phyloP scores from a whole-genome alignment of 192 early-diverging fungal species.

The Entomortierella beljakovae region DNA sequence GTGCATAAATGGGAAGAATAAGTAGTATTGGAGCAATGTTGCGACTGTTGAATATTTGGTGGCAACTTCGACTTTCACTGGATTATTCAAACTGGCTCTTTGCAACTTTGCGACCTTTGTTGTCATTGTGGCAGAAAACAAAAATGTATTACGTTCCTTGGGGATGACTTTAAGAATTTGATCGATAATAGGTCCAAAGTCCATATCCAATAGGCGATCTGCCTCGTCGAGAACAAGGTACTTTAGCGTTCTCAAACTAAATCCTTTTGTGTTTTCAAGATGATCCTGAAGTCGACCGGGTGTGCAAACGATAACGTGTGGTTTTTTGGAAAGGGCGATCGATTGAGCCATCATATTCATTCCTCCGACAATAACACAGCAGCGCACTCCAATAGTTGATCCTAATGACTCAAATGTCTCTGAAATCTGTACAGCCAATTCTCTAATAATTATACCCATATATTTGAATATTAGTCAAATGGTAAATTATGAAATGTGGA shows the following conservation, averaged over 20 bases:
- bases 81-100: slow-evolving; percentile 87
- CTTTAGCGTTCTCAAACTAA: slow-evolving; percentile 90
- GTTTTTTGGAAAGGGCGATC: slow-evolving; percentile 94
- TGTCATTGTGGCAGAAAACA: slow-evolving; percentile 99
- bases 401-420: slow-evolving; percentile 94
- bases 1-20: slow-evolving; percentile 96
- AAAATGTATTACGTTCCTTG: slow-evolving; percentile 89
- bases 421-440: slow-evolving; percentile 95
- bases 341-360: slow-evolving; percentile 98
- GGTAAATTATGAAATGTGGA: neutral
- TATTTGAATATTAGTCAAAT: neutral
- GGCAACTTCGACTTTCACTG: slow-evolving; percentile 96
- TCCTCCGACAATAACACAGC: slow-evolving; percentile 93
- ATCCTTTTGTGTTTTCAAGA: slow-evolving; percentile 98
- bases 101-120: slow-evolving; percentile 98
- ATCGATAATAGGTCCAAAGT: slow-evolving; percentile 98
- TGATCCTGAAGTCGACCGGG: slow-evolving; percentile 97
- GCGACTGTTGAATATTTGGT: slow-evolving; percentile 96
- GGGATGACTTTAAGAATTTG: slow-evolving; percentile 94
- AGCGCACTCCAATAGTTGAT: slow-evolving; percentile 90
- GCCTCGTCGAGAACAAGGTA: slow-evolving; percentile 96
- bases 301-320: slow-evolving; percentile 95
- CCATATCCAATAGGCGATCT: slow-evolving; percentile 92
- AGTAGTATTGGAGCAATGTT: slow-evolving; percentile 94
- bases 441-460: slow-evolving; percentile 58